These are phyloP conservation scores for Fermentozyma sake DNA, from an alignment of 1,139 yeast species.

Conservation along the genomic window DNA sequence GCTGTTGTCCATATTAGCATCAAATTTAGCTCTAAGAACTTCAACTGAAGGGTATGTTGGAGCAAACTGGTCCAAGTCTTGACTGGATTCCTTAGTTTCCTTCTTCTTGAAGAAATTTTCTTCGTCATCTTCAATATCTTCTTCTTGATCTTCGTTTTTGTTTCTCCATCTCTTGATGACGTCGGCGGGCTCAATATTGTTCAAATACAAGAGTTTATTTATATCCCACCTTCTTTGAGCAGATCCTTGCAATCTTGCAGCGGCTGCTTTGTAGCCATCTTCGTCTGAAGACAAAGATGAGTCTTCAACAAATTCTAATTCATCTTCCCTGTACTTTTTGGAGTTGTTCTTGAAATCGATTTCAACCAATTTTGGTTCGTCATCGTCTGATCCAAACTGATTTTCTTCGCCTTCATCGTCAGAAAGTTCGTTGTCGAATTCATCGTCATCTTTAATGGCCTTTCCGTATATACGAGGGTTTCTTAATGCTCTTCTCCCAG, in stretches of 20 bases:
- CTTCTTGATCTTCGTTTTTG: slow-evolving; percentile 40
- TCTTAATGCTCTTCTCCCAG: slow-evolving; percentile 61
- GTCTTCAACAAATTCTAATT: slow-evolving; percentile 49
- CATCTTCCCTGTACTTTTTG: slow-evolving; percentile 38
- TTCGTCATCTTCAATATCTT: slow-evolving; percentile 48
- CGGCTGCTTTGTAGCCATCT: slow-evolving; percentile 38
- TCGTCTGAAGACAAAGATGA: slow-evolving; percentile 40
- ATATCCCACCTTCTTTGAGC: slow-evolving; percentile 67
- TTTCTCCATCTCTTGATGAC: slow-evolving; percentile 73
- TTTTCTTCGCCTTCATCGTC: slow-evolving; percentile 35
- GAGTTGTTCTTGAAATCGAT: slow-evolving; percentile 40
- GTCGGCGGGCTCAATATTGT: slow-evolving; percentile 69
- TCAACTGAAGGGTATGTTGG: slow-evolving; percentile 46
- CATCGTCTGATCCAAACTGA: slow-evolving; percentile 28
- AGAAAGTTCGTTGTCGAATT: slow-evolving; percentile 34
- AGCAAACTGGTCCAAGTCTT: slow-evolving; percentile 28
- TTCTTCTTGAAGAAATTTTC: slow-evolving; percentile 60
- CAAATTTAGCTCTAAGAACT: slow-evolving; percentile 52
- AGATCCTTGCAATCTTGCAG: slow-evolving; percentile 38
- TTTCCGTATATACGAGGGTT: slow-evolving; percentile 57
- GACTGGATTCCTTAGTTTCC: slow-evolving; percentile 20
- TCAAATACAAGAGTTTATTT: slow-evolving; percentile 73
- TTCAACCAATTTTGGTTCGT: slow-evolving; percentile 39
- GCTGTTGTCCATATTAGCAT: slow-evolving; percentile 22
- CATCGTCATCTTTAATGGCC: slow-evolving; percentile 46